These are phyloP conservation scores for Seiridium cupressi DNA, from an alignment of 2,329 filamentous ascomycete species.

Conservation along the genomic window DNA sequence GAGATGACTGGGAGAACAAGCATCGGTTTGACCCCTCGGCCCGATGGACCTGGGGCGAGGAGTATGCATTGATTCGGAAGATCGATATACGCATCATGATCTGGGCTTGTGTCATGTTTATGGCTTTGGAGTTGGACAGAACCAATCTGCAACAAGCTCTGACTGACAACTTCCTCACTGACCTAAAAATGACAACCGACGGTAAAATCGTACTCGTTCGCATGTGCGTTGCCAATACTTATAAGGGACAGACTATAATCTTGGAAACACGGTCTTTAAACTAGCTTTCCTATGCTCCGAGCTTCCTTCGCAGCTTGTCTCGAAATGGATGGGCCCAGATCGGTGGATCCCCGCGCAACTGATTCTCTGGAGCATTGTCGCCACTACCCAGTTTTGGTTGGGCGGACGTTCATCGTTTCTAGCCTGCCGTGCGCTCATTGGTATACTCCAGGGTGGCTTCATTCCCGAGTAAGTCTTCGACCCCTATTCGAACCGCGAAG, in stretches of 20 bases:
- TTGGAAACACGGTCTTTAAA: slow-evolving; percentile 52
- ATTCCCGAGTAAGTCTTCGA: slow-evolving; percentile 23
- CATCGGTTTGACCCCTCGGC: slow-evolving; percentile 29
- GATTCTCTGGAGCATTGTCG: slow-evolving; percentile 31
- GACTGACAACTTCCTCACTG: slow-evolving; percentile 30
- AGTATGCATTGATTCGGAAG: slow-evolving; percentile 26
- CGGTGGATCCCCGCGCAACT: slow-evolving; percentile 32
- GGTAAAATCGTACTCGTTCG: slow-evolving; percentile 23
- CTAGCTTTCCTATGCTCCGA: slow-evolving; percentile 38
- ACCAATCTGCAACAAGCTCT: slow-evolving; percentile 38
- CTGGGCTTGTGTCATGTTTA: slow-evolving; percentile 54
- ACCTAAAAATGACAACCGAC: slow-evolving; percentile 31
- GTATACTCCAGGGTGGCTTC: slow-evolving; percentile 32
- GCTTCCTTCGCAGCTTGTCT: slow-evolving; percentile 21
- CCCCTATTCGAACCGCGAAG: not conserved
- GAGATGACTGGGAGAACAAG: slow-evolving; percentile 25
- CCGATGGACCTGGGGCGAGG: slow-evolving; percentile 31
- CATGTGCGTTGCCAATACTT: not conserved
- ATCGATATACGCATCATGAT: slow-evolving; percentile 37
- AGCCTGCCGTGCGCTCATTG: slow-evolving; percentile 27
- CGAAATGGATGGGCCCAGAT: slow-evolving; percentile 20
- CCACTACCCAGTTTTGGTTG: slow-evolving; percentile 28
- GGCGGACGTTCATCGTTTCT: slow-evolving; percentile 26
- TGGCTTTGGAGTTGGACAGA: slow-evolving; percentile 48
- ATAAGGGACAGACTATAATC: slow-evolving; percentile 39